These are phyloP conservation scores for Mortierella sp. DNA, from an alignment of 371 early-diverging fungal genomes.

Conservation along the genomic window DNA sequence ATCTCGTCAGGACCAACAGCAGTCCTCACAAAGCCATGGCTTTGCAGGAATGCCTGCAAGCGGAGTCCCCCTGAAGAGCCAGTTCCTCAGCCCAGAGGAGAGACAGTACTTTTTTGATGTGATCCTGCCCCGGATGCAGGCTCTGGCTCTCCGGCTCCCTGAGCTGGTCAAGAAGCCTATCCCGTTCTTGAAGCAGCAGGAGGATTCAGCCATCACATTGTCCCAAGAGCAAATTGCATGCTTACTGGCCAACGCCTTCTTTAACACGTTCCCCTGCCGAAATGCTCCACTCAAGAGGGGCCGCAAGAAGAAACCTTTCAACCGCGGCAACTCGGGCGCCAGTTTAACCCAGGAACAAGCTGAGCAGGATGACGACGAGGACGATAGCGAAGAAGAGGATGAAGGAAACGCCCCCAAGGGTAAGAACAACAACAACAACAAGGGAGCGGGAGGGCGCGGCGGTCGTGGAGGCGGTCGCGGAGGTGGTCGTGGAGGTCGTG, in stretches of 20 bases:
- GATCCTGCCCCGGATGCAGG: constrained; percentile 43
- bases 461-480: background rate
- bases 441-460: constrained; percentile 11
- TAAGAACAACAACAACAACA: constrained; percentile 3
- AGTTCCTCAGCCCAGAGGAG: constrained; percentile 33
- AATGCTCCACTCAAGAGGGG: constrained; percentile 27
- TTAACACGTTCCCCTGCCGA: constrained; percentile 60
- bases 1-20: background rate
- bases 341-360: constrained; percentile 10
- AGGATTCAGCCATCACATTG: constrained; percentile 46
- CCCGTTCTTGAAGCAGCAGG: constrained; percentile 40
- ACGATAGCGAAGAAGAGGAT: constrained; percentile 26
- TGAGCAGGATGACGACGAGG: constrained; percentile 18
- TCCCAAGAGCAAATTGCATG: constrained; percentile 58
- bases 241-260: constrained; percentile 63
- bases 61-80: constrained; percentile 16
- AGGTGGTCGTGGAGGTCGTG: constrained; percentile 8
- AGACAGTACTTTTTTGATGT: constrained; percentile 45
- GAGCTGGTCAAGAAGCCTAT: constrained; percentile 41
- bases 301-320: constrained; percentile 17
- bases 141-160: constrained; percentile 35
- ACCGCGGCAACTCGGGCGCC: constrained; percentile 5
- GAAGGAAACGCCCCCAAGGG: constrained; percentile 6
- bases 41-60: background rate
- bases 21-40: background rate